phyloP scores from a whole-genome alignment of 352 stramenopile genomes.

The Phytopythium ostracodes region DNA sequence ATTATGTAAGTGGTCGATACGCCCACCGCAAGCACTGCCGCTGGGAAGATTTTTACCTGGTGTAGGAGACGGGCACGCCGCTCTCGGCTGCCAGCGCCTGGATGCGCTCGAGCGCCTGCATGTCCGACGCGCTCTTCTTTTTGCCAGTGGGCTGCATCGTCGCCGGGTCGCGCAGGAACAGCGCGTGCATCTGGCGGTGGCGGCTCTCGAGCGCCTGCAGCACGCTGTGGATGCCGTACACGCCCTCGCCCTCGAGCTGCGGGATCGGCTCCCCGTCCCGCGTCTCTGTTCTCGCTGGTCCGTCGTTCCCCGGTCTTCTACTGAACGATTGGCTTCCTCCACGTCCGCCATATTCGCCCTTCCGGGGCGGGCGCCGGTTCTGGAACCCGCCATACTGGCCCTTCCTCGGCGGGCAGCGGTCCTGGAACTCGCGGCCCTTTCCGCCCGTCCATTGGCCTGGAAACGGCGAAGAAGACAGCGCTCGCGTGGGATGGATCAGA shows the following conservation, averaged over 20 bases:
- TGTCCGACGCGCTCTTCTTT: constrained; percentile 34
- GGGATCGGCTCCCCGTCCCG: constrained; percentile 35
- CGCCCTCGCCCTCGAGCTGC: constrained; percentile 46
- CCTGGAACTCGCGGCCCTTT: neutral
- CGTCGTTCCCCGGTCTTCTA: neutral
- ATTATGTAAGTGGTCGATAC: neutral
- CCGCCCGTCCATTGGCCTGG: neutral
- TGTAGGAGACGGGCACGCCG: constrained; percentile 23
- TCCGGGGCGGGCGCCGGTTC: no score
- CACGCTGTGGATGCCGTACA: constrained; percentile 74
- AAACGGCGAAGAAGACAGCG: constrained; percentile 2
- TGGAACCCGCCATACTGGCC: no score
- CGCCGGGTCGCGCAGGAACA: constrained; percentile 45
- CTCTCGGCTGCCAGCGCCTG: constrained; percentile 29
- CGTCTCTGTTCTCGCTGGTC: constrained; percentile 1
- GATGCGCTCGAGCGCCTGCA: constrained; percentile 39
- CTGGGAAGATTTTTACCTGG: constrained; percentile 16
- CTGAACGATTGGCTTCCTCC: neutral
- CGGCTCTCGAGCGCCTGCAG: constrained; percentile 57
- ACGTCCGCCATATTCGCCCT: neutral
- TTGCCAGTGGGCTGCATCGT: constrained; percentile 12
- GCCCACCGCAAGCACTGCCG: neutral
- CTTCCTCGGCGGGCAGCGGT: neutral
- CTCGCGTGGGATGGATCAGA: neutral
- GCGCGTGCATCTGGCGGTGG: constrained; percentile 38